Evolutionary conservation across 345 rosid genomes (phyloP), one percentile per base, ranked within the genome.

Genomic region (Lenwebbia sp.): DNA sequence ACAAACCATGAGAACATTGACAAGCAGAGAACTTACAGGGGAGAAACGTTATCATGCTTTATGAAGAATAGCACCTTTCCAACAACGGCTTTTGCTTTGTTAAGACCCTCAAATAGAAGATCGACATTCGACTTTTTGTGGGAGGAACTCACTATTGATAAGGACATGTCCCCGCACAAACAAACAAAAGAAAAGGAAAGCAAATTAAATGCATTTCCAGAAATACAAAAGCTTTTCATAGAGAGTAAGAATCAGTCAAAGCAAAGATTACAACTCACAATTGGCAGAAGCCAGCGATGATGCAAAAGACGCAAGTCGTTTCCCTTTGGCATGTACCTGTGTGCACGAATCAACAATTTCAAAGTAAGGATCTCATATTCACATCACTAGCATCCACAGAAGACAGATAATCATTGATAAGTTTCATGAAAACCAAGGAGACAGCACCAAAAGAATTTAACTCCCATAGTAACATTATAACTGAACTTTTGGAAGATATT

Each of bases 21-120:
- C 12, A 85, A 83, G 76, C 51, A 75, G 54, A 82, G 84, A 75
- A 87, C 95, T 93, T 91, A 94, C 97, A 94, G 84, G 49, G 97
- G 97, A 84, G 93, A 90, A 84, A 88, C 90, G 58, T 84, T 90
- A 87, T 93, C 94, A 85, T 93, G 95, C 93, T 90, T 91, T 54
- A 94, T 90, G 58, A 92, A 92, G 88, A 92, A 89, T 40, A 92
- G 89, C 84, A 93, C 97, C 90, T 92, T 94, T 83, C 93, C 97
- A 75, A 88, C 86, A 37, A 93, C 33, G 22, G 95, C 94, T 75
- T 89, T 91, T 54, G 92, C 90, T 91, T 93, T 92, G 88, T 94
- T 94, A 81, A 90, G 92, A 89, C 97, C 96, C 83, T 92, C 93
- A 22, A 74, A 85, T 84, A 94, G 92, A 84, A 88, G 58, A 88